phyloP scores from a whole-genome alignment of 495 filamentous ascomycete species.

The Tuber microsphaerosporum region DNA sequence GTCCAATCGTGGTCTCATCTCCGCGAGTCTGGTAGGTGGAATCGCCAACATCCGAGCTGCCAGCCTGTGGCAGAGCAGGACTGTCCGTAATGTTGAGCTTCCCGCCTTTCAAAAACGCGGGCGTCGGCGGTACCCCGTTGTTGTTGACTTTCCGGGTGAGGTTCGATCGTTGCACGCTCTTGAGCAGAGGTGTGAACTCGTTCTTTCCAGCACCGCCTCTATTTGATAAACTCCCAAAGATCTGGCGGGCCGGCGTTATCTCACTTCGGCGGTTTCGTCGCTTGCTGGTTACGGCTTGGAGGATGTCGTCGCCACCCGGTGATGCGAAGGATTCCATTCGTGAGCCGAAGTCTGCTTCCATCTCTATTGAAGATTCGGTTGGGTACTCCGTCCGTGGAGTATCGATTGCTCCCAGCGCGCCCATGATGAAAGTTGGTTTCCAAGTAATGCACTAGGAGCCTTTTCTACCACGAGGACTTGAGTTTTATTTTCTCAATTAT shows the following conservation, averaged over 20 bases:
- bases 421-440: conserved; percentile 22
- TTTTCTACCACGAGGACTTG: background rate
- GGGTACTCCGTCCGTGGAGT: conserved; percentile 25
- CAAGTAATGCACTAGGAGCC: conserved; percentile 15
- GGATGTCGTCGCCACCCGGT: conserved; percentile 64
- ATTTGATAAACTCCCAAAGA: conserved; percentile 45
- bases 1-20: conserved; percentile 33
- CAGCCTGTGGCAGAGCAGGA: conserved; percentile 54
- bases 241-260: conserved; percentile 58
- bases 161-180: conserved; percentile 78
- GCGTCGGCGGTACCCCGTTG: conserved; percentile 58
- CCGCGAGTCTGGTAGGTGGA: conserved; percentile 52
- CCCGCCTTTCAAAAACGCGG: conserved; percentile 56
- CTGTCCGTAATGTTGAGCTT: conserved; percentile 58
- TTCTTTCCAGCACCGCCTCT: conserved; percentile 55
- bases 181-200: conserved; percentile 91
- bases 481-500: background rate
- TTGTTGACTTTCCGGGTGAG: conserved; percentile 56
- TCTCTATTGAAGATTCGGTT: conserved; percentile 29
- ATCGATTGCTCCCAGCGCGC: conserved; percentile 25
- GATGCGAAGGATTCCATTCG: conserved; percentile 65
- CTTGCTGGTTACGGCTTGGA: conserved; percentile 51
- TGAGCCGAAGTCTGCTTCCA: conserved; percentile 32
- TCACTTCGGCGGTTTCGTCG: conserved; percentile 63
- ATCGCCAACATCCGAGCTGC: conserved; percentile 50